Evolutionary conservation across 805 yeast genomes (phyloP).

Genomic region (Pichia nanzhaoensis): DNA sequence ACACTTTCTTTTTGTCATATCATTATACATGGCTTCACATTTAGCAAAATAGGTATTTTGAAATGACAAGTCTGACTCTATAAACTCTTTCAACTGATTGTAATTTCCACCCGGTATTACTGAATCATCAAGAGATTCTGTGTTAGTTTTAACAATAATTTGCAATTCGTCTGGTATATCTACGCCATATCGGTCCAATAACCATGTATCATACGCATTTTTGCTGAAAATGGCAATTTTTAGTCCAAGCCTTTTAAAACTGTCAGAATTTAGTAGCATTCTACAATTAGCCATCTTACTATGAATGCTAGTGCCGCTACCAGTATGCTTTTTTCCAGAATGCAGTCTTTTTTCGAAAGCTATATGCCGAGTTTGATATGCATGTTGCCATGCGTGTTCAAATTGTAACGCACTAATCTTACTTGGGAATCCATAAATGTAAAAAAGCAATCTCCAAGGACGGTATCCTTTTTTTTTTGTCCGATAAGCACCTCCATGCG

Average conservation of each 20-base stretch:
- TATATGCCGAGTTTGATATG: slow-evolving; percentile 58
- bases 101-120: slow-evolving; percentile 26
- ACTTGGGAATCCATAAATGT: slow-evolving; percentile 68
- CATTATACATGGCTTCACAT: slow-evolving; percentile 13
- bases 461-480: slow-evolving; percentile 52
- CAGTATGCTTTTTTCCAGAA: slow-evolving; percentile 24
- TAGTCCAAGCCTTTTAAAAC: slow-evolving; percentile 41
- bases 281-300: slow-evolving; percentile 44
- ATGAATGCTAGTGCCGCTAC: slow-evolving; percentile 36
- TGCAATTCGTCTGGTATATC: slow-evolving; percentile 18
- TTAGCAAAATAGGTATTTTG: slow-evolving; percentile 16
- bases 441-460: slow-evolving; percentile 66
- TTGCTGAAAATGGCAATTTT: slow-evolving; percentile 39
- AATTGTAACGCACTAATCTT: slow-evolving; percentile 67
- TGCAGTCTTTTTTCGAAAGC: slow-evolving; percentile 33
- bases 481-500: slow-evolving; percentile 60
- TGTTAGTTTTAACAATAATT: slow-evolving; percentile 12
- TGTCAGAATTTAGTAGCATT: slow-evolving; percentile 35
- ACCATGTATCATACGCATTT: slow-evolving; percentile 31
- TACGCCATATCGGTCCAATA: slow-evolving; percentile 28
- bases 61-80: slow-evolving; percentile 7
- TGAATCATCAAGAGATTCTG: slow-evolving; percentile 4
- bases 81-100: slow-evolving; percentile 21
- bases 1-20: slow-evolving; percentile 10
- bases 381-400: slow-evolving; percentile 83